These are phyloP conservation scores for Fusarium globosum DNA, from an alignment of 2,329 filamentous ascomycete genomes.

Conservation along the genomic window DNA sequence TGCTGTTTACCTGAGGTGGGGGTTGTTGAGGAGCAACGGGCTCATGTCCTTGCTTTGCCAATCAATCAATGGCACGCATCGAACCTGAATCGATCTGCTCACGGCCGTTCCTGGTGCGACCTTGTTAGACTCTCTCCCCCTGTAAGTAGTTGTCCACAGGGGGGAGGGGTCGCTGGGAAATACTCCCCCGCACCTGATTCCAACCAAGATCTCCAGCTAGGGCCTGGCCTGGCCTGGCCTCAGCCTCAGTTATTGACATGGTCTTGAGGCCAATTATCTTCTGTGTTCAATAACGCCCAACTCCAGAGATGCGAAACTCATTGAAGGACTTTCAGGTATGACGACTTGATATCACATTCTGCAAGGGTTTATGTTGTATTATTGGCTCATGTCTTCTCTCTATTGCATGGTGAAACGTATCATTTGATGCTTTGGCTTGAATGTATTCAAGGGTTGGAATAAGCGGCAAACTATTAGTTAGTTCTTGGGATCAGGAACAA, in stretches of 20 bases:
- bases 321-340: background rate
- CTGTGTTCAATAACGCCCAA: background rate
- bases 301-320: background rate
- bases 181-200: constrained; percentile 28
- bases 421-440: constrained; percentile 9
- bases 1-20: constrained; percentile 40
- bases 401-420: constrained; percentile 13
- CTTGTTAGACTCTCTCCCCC: constrained; percentile 16
- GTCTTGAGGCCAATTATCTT: constrained; percentile 16
- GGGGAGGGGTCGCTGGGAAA: constrained; percentile 16
- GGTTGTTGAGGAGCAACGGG: constrained; percentile 44
- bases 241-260: constrained; percentile 9
- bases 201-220: constrained; percentile 15
- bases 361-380: background rate
- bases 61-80: constrained; percentile 31
- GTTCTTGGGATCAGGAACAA: background rate
- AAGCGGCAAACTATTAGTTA: constrained; percentile 7
- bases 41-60: constrained; percentile 20
- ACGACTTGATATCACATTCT: background rate
- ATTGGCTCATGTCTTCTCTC: background rate
- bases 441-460: background rate
- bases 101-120: constrained; percentile 40
- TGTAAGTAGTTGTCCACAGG: constrained; percentile 25
- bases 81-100: constrained; percentile 28
- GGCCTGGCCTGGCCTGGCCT: constrained; percentile 6